Conservation (phyloP, 495 filamentous ascomycete species). For the Echria macrotheca region DNA sequence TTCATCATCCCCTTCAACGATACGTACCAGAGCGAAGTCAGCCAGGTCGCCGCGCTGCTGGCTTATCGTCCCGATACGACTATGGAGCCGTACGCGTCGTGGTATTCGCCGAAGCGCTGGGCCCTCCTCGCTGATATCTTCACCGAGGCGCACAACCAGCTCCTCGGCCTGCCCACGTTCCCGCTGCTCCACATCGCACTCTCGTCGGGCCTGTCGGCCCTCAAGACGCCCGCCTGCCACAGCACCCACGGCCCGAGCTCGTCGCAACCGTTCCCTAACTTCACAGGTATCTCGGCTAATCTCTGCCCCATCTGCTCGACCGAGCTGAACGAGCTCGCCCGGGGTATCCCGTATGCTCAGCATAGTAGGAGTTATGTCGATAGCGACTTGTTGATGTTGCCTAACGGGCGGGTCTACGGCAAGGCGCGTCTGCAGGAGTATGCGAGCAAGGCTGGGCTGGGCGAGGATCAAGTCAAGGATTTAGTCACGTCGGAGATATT, state of each 20-base stretch:
- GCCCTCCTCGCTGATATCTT: conserved; percentile 73
- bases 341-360: conserved; percentile 85
- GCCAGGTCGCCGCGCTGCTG: conserved; percentile 72
- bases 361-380: conserved; percentile 91
- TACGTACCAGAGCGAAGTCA: conserved; percentile 61
- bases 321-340: conserved; percentile 86
- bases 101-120: conserved; percentile 74
- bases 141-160: conserved; percentile 75
- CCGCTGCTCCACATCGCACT: conserved; percentile 91
- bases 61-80: conserved; percentile 61
- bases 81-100: conserved; percentile 37
- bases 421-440: conserved; percentile 66
- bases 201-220: conserved; percentile 83
- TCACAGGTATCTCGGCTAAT: conserved; percentile 33
- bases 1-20: conserved; percentile 64
- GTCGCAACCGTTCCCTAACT: conserved; percentile 17
- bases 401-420: conserved; percentile 84
- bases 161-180: conserved; percentile 73
- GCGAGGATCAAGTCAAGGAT: conserved; percentile 69
- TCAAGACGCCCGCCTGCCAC: conserved; percentile 95
- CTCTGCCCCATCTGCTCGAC: conserved; percentile 94
- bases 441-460: conserved; percentile 65
- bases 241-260: conserved; percentile 41
- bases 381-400: conserved; percentile 76
- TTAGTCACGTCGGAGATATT: conserved; percentile 69